A percentile compares a stretch with the other conserved stretches of the same genome.
These are phyloP conservation scores for Scedosporium boydii DNA, from an alignment of 2,329 filamentous ascomycete species.

Conservation along the genomic window DNA sequence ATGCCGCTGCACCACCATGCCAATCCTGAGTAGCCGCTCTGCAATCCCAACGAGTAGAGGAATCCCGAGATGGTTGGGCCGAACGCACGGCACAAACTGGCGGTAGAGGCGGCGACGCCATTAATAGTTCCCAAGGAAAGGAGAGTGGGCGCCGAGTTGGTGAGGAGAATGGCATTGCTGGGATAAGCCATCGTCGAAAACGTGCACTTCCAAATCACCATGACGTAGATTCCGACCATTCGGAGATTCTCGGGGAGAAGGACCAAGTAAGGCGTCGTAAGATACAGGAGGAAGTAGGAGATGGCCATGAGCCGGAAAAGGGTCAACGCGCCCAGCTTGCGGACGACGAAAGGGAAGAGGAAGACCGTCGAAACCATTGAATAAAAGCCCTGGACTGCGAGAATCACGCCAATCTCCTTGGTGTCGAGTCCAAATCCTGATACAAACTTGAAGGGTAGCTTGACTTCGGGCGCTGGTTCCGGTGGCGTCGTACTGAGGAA, in stretches of 20 bases:
- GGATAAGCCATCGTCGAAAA: slow-evolving; percentile 88
- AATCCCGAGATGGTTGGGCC: slow-evolving; percentile 82
- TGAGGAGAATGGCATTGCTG: slow-evolving; percentile 77
- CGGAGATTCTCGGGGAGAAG: slow-evolving; percentile 65
- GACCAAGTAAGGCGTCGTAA: slow-evolving; percentile 80
- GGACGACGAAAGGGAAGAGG: slow-evolving; percentile 70
- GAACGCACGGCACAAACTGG: slow-evolving; percentile 78
- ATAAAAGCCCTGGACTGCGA: slow-evolving; percentile 81
- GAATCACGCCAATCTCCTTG: slow-evolving; percentile 76
- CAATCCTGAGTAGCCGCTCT: slow-evolving; percentile 73
- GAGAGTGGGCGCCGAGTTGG: slow-evolving; percentile 77
- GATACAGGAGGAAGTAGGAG: slow-evolving; percentile 79
- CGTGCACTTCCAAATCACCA: slow-evolving; percentile 87
- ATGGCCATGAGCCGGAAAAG: slow-evolving; percentile 76
- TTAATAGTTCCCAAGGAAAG: slow-evolving; percentile 86
- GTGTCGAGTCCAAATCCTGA: slow-evolving; percentile 79
- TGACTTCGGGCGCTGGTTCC: slow-evolving; percentile 36
- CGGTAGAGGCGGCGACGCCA: slow-evolving; percentile 82
- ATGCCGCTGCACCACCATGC: slow-evolving; percentile 87
- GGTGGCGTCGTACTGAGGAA: slow-evolving; percentile 65
- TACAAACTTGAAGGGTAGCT: slow-evolving; percentile 78
- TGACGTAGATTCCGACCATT: slow-evolving; percentile 64
- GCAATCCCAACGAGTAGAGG: slow-evolving; percentile 71
- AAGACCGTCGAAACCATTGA: slow-evolving; percentile 81
- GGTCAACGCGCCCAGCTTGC: slow-evolving; percentile 65